A percentile compares a stretch with the other conserved stretches of the same genome.
Conservation (phyloP, 257 asterid species). For the Coffea canephora region DNA sequence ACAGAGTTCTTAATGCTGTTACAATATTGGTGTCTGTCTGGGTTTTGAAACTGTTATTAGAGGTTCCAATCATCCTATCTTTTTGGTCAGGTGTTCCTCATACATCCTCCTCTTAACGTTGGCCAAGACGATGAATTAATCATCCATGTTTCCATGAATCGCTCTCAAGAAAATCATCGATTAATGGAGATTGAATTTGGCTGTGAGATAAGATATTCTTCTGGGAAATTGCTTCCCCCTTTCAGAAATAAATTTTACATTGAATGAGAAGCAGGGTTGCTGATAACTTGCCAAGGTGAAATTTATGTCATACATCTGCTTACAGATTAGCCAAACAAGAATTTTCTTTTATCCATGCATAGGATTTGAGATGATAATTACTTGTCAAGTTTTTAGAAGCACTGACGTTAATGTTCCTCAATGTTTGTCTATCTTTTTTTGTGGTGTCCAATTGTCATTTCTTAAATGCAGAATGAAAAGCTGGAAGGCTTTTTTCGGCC, state of each 20-base stretch:
- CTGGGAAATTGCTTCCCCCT: conserved; percentile 50
- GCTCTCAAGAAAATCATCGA: conserved; percentile 82
- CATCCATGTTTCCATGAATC: conserved; percentile 55
- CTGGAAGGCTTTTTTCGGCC: background rate
- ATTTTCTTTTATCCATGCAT: background rate
- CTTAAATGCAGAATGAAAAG: background rate
- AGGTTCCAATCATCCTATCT: conserved; percentile 10
- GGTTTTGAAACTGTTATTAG: background rate
- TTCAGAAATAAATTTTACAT: conserved; percentile 57
- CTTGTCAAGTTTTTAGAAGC: background rate
- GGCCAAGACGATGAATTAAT: conserved; percentile 48
- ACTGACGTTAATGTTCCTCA: background rate
- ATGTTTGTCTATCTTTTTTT: background rate
- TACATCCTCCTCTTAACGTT: conserved; percentile 59
- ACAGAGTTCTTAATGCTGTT: background rate
- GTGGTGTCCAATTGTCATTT: background rate
- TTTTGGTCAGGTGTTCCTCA: conserved; percentile 64
- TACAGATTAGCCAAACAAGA: background rate
- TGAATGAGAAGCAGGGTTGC: conserved; percentile 48
- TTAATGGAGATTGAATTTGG: conserved; percentile 71
- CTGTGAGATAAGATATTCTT: conserved; percentile 51
- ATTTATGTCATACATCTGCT: background rate
- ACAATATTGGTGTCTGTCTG: background rate
- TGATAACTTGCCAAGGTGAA: conserved; percentile 12
- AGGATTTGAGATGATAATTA: background rate